phyloP scores from a whole-genome alignment of 1,139 yeast genomes.

The Debaryomyces coudertii region DNA sequence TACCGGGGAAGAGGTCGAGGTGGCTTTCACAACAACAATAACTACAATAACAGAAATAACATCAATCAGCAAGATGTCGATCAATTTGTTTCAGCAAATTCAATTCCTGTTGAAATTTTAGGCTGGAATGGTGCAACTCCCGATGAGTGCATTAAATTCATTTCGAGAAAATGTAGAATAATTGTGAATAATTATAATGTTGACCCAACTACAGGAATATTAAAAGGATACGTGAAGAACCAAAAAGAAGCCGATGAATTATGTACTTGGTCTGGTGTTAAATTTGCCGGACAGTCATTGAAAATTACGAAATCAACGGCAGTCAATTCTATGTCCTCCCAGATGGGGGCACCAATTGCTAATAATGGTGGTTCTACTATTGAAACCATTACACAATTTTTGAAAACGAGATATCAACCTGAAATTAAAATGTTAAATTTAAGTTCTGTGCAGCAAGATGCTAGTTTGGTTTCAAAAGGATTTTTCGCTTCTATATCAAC shows the following conservation, averaged over 20 bases:
- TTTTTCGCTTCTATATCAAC: slow-evolving; percentile 63
- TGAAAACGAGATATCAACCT: slow-evolving; percentile 68
- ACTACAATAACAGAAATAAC: slow-evolving; percentile 21
- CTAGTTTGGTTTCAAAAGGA: slow-evolving; percentile 61
- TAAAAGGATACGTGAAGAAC: slow-evolving; percentile 61
- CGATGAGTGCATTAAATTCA: slow-evolving; percentile 68
- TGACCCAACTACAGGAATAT: slow-evolving; percentile 46
- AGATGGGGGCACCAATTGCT: slow-evolving; percentile 23
- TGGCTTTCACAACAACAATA: slow-evolving; percentile 27
- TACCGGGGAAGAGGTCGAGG: slow-evolving; percentile 53
- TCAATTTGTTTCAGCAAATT: slow-evolving; percentile 36
- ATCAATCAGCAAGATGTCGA: slow-evolving; percentile 31
- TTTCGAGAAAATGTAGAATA: slow-evolving; percentile 68
- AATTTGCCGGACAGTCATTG: slow-evolving; percentile 77
- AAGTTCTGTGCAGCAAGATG: slow-evolving; percentile 69
- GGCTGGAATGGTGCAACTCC: slow-evolving; percentile 84
- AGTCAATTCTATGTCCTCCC: slow-evolving; percentile 23
- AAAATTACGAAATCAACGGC: slow-evolving; percentile 49
- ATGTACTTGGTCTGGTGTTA: slow-evolving; percentile 68
- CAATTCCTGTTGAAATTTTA: slow-evolving; percentile 59
- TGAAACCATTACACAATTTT: slow-evolving; percentile 61
- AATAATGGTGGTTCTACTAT: slow-evolving; percentile 48
- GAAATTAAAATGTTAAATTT: slow-evolving; percentile 70
- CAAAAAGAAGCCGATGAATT: slow-evolving; percentile 62
- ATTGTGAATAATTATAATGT: slow-evolving; percentile 51